Percentiles rank a stretch among this genome's conserved stretches.
phyloP scores from a whole-genome alignment of 148 eudicot species.

The Rhododendron henanense region DNA sequence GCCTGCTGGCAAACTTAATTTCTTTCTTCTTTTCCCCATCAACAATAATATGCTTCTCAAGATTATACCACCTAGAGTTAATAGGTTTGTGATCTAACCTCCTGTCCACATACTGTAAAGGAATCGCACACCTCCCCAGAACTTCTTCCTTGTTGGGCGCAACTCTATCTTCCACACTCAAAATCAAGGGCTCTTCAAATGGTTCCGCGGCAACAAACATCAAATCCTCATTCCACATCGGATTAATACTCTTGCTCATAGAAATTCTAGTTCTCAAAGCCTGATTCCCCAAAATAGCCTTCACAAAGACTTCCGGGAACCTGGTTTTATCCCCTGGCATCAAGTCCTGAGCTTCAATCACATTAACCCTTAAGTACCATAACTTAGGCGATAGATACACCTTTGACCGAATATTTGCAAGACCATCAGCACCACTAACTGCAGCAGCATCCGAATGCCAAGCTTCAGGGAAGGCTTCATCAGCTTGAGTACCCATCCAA shows the following conservation, averaged over 20 bases:
- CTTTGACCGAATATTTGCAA: constrained; percentile 31
- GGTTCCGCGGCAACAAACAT: constrained; percentile 39
- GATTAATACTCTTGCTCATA: constrained; percentile 24
- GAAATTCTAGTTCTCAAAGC: constrained; percentile 20
- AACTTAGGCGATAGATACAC: constrained; percentile 44
- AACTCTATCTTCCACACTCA: constrained; percentile 33
- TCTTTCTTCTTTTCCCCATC: constrained; percentile 28
- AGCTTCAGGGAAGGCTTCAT: constrained; percentile 38
- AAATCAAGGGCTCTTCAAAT: constrained; percentile 34
- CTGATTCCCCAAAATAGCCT: constrained; percentile 27
- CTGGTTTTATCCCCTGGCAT: constrained; percentile 25
- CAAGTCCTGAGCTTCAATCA: constrained; percentile 41
- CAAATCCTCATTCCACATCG: constrained; percentile 44
- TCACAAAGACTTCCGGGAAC: constrained; percentile 29
- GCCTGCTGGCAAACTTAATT: constrained; percentile 26
- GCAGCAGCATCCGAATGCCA: constrained; percentile 39
- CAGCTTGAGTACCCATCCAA: constrained; percentile 46
- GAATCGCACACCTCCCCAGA: constrained; percentile 21
- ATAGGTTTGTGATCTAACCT: neutral
- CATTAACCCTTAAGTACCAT: constrained; percentile 38
- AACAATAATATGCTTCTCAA: constrained; percentile 22
- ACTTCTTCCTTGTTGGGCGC: constrained; percentile 29
- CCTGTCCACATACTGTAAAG: constrained; percentile 26
- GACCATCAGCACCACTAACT: constrained; percentile 33
- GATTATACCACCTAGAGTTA: constrained; percentile 32